Evolutionary conservation across 1,284 basidiomycete species (phyloP).

Genomic region (Paramarasmius palmivorus): DNA sequence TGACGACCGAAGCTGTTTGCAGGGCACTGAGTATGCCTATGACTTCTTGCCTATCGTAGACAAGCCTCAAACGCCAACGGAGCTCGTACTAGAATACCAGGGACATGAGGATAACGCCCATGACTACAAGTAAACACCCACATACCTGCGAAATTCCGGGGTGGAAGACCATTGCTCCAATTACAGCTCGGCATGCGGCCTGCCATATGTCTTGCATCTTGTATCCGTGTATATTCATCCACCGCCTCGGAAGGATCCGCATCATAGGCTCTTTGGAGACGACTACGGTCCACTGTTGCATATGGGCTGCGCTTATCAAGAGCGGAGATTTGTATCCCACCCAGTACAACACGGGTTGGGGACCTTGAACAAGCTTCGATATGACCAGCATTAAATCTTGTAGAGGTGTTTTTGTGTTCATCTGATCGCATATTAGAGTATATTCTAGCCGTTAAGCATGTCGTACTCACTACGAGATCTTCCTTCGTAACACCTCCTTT

Average conservation of each 20-base stretch:
- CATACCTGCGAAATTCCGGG: conserved; percentile 79
- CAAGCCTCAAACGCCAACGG: conserved; percentile 61
- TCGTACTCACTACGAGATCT: conserved; percentile 45
- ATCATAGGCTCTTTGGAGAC: conserved; percentile 45
- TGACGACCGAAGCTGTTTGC: conserved; percentile 46
- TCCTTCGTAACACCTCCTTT: conserved; percentile 48
- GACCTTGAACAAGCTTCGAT: conserved; percentile 42
- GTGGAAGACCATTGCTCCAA: conserved; percentile 62
- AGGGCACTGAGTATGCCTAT: conserved; percentile 64
- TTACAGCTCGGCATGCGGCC: conserved; percentile 65
- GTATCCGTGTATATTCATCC: conserved; percentile 72
- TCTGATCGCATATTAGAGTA: conserved; percentile 19
- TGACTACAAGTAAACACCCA: conserved; percentile 20
- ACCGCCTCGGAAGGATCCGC: conserved; percentile 66
- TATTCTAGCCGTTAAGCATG: conserved; percentile 2
- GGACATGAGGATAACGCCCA: not conserved
- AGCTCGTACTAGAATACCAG: conserved; percentile 54
- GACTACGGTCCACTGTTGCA: conserved; percentile 59
- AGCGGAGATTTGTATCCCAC: conserved; percentile 60
- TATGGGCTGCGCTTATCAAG: conserved; percentile 54
- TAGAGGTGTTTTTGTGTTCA: conserved; percentile 21
- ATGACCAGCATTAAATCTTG: conserved; percentile 33
- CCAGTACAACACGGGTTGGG: conserved; percentile 65
- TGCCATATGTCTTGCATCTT: conserved; percentile 68
- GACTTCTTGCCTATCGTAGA: conserved; percentile 78